A percentile compares a stretch with the other conserved stretches of the same genome.
Conservation (phyloP, 1,284 basidiomycete species). For the Amylostereum areolatum region DNA sequence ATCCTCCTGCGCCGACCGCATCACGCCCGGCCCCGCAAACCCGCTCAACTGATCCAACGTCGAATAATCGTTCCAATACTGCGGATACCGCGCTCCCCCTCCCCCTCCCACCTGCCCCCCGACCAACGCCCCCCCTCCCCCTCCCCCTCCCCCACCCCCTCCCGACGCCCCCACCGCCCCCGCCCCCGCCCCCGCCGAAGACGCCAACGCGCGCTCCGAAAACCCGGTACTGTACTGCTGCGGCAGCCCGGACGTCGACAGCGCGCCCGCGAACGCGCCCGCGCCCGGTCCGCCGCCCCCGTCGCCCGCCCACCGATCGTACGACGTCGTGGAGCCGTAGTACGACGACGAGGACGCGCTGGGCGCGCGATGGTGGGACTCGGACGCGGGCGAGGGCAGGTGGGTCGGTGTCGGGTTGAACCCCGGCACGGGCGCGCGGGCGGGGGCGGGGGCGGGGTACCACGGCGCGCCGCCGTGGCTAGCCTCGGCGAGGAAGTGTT, state of each 20-base stretch:
- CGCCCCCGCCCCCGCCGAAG: neutral
- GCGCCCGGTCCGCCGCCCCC: constrained; percentile 13
- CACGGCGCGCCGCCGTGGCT: constrained; percentile 2
- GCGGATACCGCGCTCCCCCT: constrained; percentile 32
- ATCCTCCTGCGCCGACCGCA: too few species aligned
- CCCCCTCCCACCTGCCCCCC: constrained; percentile 17
- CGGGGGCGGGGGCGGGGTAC: too few species aligned
- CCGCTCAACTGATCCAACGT: constrained; percentile 49
- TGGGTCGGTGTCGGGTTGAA: neutral
- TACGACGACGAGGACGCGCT: constrained; percentile 19
- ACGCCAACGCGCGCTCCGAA: constrained; percentile 34
- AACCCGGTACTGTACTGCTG: constrained; percentile 69
- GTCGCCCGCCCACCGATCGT: constrained; percentile 47
- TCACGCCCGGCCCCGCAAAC: constrained; percentile 17
- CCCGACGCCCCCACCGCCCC: neutral
- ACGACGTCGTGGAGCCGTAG: constrained; percentile 25
- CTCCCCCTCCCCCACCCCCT: constrained; percentile 12
- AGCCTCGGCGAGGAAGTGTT: constrained; percentile 17
- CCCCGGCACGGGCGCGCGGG: too few species aligned
- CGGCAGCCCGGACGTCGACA: constrained; percentile 61
- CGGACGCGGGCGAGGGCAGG: neutral
- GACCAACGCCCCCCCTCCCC: constrained; percentile 13
- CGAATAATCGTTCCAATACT: constrained; percentile 60
- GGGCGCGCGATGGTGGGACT: constrained; percentile 12
- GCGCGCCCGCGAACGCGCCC: constrained; percentile 33